phyloP scores from a whole-genome alignment of 352 stramenopile species.

The Phytophthora brassicae region DNA sequence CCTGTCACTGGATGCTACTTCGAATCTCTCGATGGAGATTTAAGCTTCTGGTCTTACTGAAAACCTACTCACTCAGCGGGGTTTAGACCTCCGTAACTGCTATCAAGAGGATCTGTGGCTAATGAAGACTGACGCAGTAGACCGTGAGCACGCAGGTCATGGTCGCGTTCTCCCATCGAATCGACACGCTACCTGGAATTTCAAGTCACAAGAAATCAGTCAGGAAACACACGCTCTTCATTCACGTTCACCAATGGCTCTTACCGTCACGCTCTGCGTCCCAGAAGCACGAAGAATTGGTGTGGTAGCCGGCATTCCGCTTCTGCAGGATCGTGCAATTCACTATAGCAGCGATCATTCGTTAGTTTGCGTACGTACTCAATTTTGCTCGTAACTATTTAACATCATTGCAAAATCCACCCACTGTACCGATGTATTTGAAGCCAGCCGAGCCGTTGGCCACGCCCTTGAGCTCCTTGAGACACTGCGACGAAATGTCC shows the following conservation, averaged over 20 bases:
- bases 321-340: slow-evolving; percentile 90
- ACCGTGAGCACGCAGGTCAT: slow-evolving; percentile 75
- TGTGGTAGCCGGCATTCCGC: slow-evolving; percentile 85
- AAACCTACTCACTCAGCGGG: slow-evolving; percentile 12
- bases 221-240: not conserved
- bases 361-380: slow-evolving; percentile 29
- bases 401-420: slow-evolving; percentile 24
- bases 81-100: slow-evolving; percentile 21
- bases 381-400: slow-evolving; percentile 43
- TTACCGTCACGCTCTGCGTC: slow-evolving; percentile 81
- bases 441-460: slow-evolving; percentile 85
- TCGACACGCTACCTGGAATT: slow-evolving; percentile 62
- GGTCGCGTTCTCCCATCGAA: slow-evolving; percentile 75
- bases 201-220: slow-evolving; percentile 17
- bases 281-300: slow-evolving; percentile 88
- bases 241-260: slow-evolving; percentile 7
- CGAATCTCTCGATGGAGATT: slow-evolving; percentile 57
- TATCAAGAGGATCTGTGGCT: slow-evolving; percentile 15
- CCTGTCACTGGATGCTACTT: slow-evolving; percentile 37
- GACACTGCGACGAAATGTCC: slow-evolving; percentile 74
- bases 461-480: slow-evolving; percentile 85
- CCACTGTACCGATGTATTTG: slow-evolving; percentile 80
- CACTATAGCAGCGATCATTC: slow-evolving; percentile 44
- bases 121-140: slow-evolving; percentile 76
- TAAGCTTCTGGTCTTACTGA: slow-evolving; percentile 20